Percentiles rank a stretch among this genome's conserved stretches.
phyloP scores from a whole-genome alignment of 345 rosid genomes.

The Rhizophora apiculata region DNA sequence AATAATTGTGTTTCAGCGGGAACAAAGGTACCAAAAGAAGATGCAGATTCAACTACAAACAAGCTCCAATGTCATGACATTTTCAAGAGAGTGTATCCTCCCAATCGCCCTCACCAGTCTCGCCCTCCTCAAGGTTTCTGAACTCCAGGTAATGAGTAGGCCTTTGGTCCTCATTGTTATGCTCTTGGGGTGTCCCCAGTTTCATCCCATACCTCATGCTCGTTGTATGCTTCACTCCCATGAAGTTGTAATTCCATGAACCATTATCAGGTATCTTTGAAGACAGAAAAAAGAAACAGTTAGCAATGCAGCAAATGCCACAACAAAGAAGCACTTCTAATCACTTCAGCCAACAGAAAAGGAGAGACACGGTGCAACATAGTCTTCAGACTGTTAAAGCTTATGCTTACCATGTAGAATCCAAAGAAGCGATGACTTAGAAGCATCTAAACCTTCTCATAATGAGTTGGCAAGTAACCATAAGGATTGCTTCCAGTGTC shows the following conservation, averaged over 20 bases:
- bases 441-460: constrained; percentile 98
- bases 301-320: background rate
- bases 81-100: constrained; percentile 75
- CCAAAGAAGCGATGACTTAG: constrained; percentile 91
- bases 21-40: background rate
- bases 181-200: constrained; percentile 83
- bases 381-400: background rate
- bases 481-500: constrained; percentile 95
- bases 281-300: background rate
- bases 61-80: too few species aligned
- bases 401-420: constrained; percentile 79
- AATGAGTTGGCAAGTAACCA: constrained; percentile 91
- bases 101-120: constrained; percentile 66
- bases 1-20: background rate
- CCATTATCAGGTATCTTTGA: constrained; percentile 78
- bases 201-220: constrained; percentile 88
- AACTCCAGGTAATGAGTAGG: constrained; percentile 95
- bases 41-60: background rate
- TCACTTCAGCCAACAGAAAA: background rate
- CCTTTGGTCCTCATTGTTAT: constrained; percentile 84
- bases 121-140: constrained; percentile 89
- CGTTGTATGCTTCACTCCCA: constrained; percentile 90
- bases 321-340: background rate
- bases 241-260: constrained; percentile 95
- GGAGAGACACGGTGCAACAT: background rate